phyloP scores from a whole-genome alignment of 805 yeast species.

The Teunomyces atbi region DNA sequence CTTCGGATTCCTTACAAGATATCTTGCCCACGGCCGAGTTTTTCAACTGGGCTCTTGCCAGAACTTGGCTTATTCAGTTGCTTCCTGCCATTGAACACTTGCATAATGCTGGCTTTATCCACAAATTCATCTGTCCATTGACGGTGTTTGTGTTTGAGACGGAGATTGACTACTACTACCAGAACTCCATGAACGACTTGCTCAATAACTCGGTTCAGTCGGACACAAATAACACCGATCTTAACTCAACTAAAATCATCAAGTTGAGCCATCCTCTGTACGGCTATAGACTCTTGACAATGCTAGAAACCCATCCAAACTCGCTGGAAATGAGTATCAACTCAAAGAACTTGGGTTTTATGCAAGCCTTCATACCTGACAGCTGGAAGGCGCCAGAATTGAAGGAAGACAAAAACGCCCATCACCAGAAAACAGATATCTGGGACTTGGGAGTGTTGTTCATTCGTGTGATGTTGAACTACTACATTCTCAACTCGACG shows the following conservation, averaged over 20 bases:
- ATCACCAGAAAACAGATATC: constrained; percentile 81
- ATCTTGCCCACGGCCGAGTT: constrained; percentile 65
- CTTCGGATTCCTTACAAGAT: constrained; percentile 59
- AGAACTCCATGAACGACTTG: constrained; percentile 49
- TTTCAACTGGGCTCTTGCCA: constrained; percentile 70
- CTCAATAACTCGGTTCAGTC: constrained; percentile 10
- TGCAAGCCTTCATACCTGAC: constrained; percentile 20
- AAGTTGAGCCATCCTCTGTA: constrained; percentile 61
- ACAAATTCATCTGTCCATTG: constrained; percentile 62
- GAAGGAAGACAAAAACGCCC: constrained; percentile 33
- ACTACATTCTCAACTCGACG: constrained; percentile 62
- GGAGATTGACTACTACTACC: constrained; percentile 8
- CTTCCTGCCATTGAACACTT: constrained; percentile 81
- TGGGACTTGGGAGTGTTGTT: constrained; percentile 90
- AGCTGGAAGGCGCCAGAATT: constrained; percentile 85
- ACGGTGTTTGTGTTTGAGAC: constrained; percentile 38
- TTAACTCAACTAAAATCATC: constrained; percentile 53
- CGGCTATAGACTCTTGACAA: constrained; percentile 29
- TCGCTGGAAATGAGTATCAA: neutral
- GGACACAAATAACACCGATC: constrained; percentile 3
- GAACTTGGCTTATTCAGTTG: constrained; percentile 85
- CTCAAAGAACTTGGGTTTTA: neutral
- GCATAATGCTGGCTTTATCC: constrained; percentile 83
- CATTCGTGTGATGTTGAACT: constrained; percentile 37
- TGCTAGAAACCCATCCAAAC: constrained; percentile 25